Evolutionary conservation across 495 filamentous ascomycete genomes (phyloP).

Genomic region (Neurospora discreta): DNA sequence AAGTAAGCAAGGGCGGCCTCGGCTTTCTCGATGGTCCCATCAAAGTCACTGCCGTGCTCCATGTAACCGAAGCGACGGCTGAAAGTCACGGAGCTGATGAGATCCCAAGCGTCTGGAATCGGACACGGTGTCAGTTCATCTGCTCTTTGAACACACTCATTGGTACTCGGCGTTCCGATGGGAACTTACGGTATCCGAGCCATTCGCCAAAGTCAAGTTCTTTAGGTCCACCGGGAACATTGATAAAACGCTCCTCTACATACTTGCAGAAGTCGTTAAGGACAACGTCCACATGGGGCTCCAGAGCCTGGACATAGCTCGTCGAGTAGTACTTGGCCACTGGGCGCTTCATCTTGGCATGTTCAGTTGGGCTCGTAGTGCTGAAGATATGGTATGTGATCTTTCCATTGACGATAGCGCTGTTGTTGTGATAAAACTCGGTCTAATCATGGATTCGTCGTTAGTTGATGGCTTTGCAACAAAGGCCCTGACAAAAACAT

Average conservation of each 20-base stretch:
- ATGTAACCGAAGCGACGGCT: slow-evolving; percentile 27
- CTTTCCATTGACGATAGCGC: slow-evolving; percentile 23
- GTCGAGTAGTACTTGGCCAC: slow-evolving; percentile 27
- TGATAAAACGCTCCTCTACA: slow-evolving; percentile 24
- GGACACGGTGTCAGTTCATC: neutral
- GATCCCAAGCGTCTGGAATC: slow-evolving; percentile 27
- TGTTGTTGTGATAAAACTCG: slow-evolving; percentile 28
- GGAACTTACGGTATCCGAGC: slow-evolving; percentile 18
- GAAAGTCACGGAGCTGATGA: slow-evolving; percentile 23
- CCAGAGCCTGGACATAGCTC: slow-evolving; percentile 20
- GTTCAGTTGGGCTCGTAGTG: slow-evolving; percentile 17
- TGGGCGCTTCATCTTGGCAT: slow-evolving; percentile 23
- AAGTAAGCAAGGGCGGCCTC: slow-evolving; percentile 37
- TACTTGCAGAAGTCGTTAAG: slow-evolving; percentile 19
- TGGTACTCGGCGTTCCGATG: neutral
- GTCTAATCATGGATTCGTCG: slow-evolving; percentile 14
- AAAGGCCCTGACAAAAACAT: neutral
- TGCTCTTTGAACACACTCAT: neutral
- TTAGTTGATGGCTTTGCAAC: neutral
- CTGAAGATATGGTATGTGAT: slow-evolving; percentile 26
- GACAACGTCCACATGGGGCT: slow-evolving; percentile 24
- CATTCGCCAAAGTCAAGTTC: slow-evolving; percentile 23
- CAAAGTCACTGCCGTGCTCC: slow-evolving; percentile 26
- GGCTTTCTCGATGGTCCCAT: slow-evolving; percentile 26
- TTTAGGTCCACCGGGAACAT: slow-evolving; percentile 5